phyloP scores from a whole-genome alignment of 495 filamentous ascomycete species.

The Daldinia bambusicola region DNA sequence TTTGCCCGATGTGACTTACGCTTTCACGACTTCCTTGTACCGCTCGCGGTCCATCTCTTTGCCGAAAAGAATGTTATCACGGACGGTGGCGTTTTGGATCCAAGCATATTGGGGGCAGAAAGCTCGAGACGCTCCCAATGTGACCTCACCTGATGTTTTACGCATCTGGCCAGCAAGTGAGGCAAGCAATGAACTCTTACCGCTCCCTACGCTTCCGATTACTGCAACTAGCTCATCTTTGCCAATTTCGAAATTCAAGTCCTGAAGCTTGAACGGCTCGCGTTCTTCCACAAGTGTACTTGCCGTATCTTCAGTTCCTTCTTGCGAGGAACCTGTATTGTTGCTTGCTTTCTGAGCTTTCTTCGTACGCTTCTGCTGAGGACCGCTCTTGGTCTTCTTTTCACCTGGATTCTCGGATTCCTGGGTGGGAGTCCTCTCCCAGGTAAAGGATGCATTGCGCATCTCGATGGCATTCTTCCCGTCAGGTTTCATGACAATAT shows the following conservation, averaged over 20 bases:
- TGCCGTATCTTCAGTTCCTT: slow-evolving; percentile 56
- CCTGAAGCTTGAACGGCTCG: slow-evolving; percentile 81
- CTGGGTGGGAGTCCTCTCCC: slow-evolving; percentile 81
- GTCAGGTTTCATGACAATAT: slow-evolving; percentile 69
- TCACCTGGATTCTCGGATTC: slow-evolving; percentile 57
- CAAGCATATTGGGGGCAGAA: slow-evolving; percentile 97
- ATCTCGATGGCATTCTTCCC: slow-evolving; percentile 76
- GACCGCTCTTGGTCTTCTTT: slow-evolving; percentile 51
- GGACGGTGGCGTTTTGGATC: slow-evolving; percentile 92
- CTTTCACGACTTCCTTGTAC: slow-evolving; percentile 68
- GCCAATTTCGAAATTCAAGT: slow-evolving; percentile 78
- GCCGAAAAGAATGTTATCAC: slow-evolving; percentile 91
- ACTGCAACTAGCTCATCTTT: slow-evolving; percentile 88
- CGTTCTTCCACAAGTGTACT: slow-evolving; percentile 66
- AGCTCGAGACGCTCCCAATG: slow-evolving; percentile 78
- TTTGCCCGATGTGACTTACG: slow-evolving; percentile 49
- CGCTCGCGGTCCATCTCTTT: slow-evolving; percentile 74
- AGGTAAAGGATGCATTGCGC: slow-evolving; percentile 83
- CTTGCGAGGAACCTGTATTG: slow-evolving; percentile 42
- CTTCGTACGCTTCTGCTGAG: slow-evolving; percentile 57
- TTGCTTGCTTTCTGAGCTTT: slow-evolving; percentile 45
- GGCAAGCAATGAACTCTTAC: slow-evolving; percentile 90
- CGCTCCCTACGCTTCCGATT: slow-evolving; percentile 90
- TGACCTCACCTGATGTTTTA: slow-evolving; percentile 75
- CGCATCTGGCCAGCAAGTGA: slow-evolving; percentile 96